A percentile compares a stretch with the other conserved stretches of the same genome.
These are phyloP conservation scores for Thermochaetoides thermophila DNA, from an alignment of 495 filamentous ascomycete species.

Conservation along the genomic window DNA sequence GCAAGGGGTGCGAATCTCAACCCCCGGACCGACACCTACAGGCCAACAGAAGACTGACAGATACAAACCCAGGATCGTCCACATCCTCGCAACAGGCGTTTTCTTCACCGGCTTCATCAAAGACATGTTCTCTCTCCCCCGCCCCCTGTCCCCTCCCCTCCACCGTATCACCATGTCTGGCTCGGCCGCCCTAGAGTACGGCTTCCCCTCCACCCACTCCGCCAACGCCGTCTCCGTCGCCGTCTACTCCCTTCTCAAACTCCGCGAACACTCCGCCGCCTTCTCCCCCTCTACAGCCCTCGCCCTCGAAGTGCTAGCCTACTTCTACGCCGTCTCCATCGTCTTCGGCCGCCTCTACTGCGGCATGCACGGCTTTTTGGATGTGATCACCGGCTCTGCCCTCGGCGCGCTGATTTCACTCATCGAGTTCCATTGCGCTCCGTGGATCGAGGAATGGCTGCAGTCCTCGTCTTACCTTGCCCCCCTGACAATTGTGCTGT, in stretches of 20 bases:
- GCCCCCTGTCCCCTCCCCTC: conserved; percentile 83
- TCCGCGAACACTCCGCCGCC: conserved; percentile 40
- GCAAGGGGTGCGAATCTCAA: conserved; percentile 61
- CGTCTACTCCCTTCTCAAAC: conserved; percentile 58
- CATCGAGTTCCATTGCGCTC: conserved; percentile 57
- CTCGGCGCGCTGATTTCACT: conserved; percentile 54
- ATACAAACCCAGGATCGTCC: conserved; percentile 50
- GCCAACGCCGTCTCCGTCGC: conserved; percentile 94
- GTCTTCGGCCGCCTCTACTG: conserved; percentile 84
- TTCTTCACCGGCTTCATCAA: conserved; percentile 91
- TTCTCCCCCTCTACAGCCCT: conserved; percentile 37
- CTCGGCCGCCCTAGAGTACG: conserved; percentile 86
- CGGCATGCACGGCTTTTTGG: conserved; percentile 95
- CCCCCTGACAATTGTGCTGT: conserved; percentile 42
- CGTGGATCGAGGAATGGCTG: conserved; percentile 52
- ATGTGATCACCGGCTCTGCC: conserved; percentile 63
- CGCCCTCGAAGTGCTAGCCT: conserved; percentile 50
- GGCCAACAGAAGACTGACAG: conserved; percentile 10
- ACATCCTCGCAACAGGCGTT: conserved; percentile 76
- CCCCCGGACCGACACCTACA: no score
- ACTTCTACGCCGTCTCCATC: conserved; percentile 81
- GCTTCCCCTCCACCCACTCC: conserved; percentile 92
- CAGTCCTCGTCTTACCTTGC: conserved; percentile 39
- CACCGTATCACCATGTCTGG: conserved; percentile 95
- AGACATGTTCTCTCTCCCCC: conserved; percentile 85